Base-by-base conservation (phyloP, 495 filamentous ascomycete species). In the Darksidea phi region DNA sequence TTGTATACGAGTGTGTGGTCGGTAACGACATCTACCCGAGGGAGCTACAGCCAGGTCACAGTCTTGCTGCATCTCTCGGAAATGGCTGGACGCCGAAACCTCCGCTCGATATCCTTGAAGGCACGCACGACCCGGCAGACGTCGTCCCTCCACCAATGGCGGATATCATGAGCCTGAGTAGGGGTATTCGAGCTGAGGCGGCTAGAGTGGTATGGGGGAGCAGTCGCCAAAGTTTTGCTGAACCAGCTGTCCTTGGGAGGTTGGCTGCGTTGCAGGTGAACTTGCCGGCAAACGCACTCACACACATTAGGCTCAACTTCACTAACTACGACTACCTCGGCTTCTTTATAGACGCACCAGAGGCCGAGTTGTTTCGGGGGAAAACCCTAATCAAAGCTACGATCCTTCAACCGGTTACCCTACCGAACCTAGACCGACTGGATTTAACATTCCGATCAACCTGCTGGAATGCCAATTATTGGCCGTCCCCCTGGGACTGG, bases 21-120 rank as follows among this genome's bases (percentile, higher is more conserved):
- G n/a, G 36, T 17, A 3, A 11, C 7, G 53, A 56, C 6, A 25
- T 56, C 13, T 56, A 46, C 46, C 53, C 53, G 46, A 8, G 20
- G 10, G n/a, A 17, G n/a, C 43, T 21, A 6, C 10, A 54, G 21
- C 4, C 15, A 6, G 15, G 34, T 20, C 7, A 41, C 15, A 36
- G 6, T 8, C 13, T 20, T 7, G 43, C 6, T 21, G 24, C 15
- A 17, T 32, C 10, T 20, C 20, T 15, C 26, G 43, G 32, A 20
- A 34, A 49, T 46, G 42, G 41, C 6, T 47, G 43, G 43, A n/a
- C 12, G 20, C 43, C 43, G 8, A 8, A 47, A 47, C 7, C 43
- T 17, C 43, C 43, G 8, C 8, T 15, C 7, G 36, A 38, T 38
- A 8, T 8, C 36, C 36, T 38, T 38, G 15, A 38, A 38, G 36